A percentile compares a stretch with the other conserved stretches of the same genome.
Conservation (phyloP, 257 asterid species). For the Pogostemon cablin region DNA sequence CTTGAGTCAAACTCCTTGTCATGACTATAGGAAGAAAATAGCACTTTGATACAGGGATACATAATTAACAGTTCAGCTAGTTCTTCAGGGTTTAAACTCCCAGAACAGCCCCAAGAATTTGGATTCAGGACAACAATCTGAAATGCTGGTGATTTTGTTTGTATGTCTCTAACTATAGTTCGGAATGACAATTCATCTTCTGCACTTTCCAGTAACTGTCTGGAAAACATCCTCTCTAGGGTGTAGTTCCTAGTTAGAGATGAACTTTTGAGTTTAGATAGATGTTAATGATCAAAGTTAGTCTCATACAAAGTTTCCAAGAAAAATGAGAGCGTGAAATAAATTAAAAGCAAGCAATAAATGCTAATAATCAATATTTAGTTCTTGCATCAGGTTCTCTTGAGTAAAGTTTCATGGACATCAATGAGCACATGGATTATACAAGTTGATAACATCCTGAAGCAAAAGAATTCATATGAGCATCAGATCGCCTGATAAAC, state of each 20-base stretch:
- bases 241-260: slow-evolving; percentile 59
- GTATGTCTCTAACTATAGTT: slow-evolving; percentile 73
- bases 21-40: slow-evolving; percentile 54
- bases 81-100: slow-evolving; percentile 47
- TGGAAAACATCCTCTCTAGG: slow-evolving; percentile 76
- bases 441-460: not conserved
- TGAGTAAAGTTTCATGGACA: slow-evolving; percentile 21
- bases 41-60: slow-evolving; percentile 67
- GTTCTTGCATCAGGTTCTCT: slow-evolving; percentile 7
- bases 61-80: slow-evolving; percentile 51
- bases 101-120: slow-evolving; percentile 71
- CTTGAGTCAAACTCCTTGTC: slow-evolving; percentile 51
- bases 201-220: slow-evolving; percentile 79
- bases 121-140: slow-evolving; percentile 87
- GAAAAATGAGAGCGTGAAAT: not conserved
- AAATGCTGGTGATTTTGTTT: slow-evolving; percentile 57
- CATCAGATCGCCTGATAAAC: not conserved
- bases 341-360: not conserved
- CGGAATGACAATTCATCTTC: slow-evolving; percentile 82
- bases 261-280: slow-evolving; percentile 3
- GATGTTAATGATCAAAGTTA: slow-evolving; percentile 14
- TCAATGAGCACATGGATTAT: slow-evolving; percentile 10
- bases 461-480: not conserved
- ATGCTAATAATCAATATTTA: not conserved
- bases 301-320: slow-evolving; percentile 6